Conservation (phyloP, 2,329 filamentous ascomycete genomes). For the Herpotrichia juniperi region DNA sequence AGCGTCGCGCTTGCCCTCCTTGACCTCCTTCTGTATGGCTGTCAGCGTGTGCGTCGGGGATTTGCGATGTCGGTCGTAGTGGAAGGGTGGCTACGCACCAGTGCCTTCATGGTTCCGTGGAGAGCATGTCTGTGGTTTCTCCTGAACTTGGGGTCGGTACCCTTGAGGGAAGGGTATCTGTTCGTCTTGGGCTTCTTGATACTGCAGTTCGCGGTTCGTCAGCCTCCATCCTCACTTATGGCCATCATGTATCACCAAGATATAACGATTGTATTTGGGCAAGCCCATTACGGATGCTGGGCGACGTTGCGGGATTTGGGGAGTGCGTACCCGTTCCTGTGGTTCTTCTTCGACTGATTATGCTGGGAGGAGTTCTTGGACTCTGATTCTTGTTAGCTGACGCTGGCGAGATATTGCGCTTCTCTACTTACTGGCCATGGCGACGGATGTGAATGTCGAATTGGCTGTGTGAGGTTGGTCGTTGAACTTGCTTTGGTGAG, state of each 20-base stretch:
- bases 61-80: not conserved
- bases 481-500: constrained; percentile 19
- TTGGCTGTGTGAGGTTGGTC: constrained; percentile 36
- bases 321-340: constrained; percentile 90
- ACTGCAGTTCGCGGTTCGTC: constrained; percentile 56
- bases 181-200: constrained; percentile 99
- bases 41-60: constrained; percentile 30
- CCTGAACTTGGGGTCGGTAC: constrained; percentile 99
- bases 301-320: constrained; percentile 7
- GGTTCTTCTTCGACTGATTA: constrained; percentile 98
- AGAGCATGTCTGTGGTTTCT: constrained; percentile 99
- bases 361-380: constrained; percentile 99
- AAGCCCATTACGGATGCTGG: not conserved
- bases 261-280: not conserved
- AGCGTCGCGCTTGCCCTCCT: constrained; percentile 91
- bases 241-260: not conserved
- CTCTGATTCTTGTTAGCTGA: constrained; percentile 62
- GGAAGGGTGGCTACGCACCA: constrained; percentile 69
- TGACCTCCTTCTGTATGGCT: constrained; percentile 83
- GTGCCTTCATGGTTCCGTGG: constrained; percentile 96
- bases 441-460: constrained; percentile 52
- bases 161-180: constrained; percentile 98
- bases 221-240: not conserved
- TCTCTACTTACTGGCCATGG: constrained; percentile 71
- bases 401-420: not conserved